Percentiles rank a stretch among this genome's conserved stretches.
Evolutionary conservation across 78 protist species (phyloP).

Genomic region (Dictyostelium purpureum): DNA sequence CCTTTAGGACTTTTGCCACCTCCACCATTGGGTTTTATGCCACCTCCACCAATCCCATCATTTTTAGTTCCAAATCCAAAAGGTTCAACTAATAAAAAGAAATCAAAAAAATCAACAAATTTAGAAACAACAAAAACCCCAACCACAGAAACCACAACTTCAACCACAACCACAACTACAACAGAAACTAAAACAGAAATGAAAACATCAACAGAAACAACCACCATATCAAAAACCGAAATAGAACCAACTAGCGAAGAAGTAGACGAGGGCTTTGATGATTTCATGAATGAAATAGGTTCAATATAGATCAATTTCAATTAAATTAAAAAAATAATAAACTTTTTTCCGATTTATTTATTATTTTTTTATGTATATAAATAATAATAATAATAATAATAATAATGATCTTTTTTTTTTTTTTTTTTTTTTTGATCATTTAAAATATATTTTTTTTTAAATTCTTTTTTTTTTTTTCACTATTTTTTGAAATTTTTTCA

Average conservation of each 20-base stretch:
- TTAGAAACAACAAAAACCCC: not conserved
- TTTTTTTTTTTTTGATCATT: too few species aligned
- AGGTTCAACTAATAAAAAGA: not conserved
- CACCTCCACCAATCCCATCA: constrained; percentile 1
- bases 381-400: too few species aligned
- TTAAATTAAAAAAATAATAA: too few species aligned
- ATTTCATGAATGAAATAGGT: constrained; percentile 22
- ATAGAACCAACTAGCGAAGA: constrained; percentile 24
- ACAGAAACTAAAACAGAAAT: not conserved
- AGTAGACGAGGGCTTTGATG: constrained; percentile 52
- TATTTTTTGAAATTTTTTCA: not conserved
- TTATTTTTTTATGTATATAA: too few species aligned
- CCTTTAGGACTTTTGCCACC: not conserved
- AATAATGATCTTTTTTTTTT: too few species aligned
- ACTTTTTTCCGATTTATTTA: too few species aligned
- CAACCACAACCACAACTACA: not conserved
- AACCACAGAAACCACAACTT: not conserved
- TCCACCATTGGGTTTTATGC: not conserved
- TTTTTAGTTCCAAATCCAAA: constrained; percentile 3
- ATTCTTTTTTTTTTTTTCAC: too few species aligned
- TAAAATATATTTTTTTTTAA: too few species aligned
- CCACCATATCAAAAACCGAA: not conserved
- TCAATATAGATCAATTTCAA: too few species aligned
- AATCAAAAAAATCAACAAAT: not conserved
- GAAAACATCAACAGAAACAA: not conserved